A percentile compares a stretch with the other conserved stretches of the same genome.
Conservation (phyloP, 805 yeast genomes). For the Wickerhamiella lipophila region DNA sequence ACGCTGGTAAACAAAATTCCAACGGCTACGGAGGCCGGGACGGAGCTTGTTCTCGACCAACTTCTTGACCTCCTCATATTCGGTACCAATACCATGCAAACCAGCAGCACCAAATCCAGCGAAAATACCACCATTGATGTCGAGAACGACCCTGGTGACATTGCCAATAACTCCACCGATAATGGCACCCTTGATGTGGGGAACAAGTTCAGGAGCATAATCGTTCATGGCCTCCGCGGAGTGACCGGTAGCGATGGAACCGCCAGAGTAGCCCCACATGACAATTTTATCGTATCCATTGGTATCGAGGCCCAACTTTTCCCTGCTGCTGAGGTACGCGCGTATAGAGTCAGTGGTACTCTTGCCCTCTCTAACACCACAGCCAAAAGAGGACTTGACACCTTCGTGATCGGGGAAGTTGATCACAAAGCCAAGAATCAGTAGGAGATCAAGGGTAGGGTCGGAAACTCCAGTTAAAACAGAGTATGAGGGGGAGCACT, state of each 20-base stretch:
- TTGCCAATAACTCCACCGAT: conserved; percentile 13
- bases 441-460: conserved; percentile 4
- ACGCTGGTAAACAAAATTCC: conserved; percentile 14
- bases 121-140: conserved; percentile 16
- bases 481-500: conserved; percentile 24
- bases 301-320: conserved; percentile 15
- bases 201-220: conserved; percentile 22
- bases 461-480: conserved; percentile 14
- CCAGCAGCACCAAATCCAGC: conserved; percentile 23
- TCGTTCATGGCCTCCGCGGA: conserved; percentile 22
- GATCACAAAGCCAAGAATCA: conserved; percentile 14
- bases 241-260: conserved; percentile 18
- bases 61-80: conserved; percentile 17
- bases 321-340: conserved; percentile 17
- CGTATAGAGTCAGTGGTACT: conserved; percentile 23
- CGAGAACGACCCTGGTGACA: conserved; percentile 15
- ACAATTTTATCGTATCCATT: conserved; percentile 11
- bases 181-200: conserved; percentile 11
- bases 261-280: conserved; percentile 18
- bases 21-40: conserved; percentile 14
- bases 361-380: conserved; percentile 23
- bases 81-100: conserved; percentile 19
- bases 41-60: conserved; percentile 12
- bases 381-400: conserved; percentile 22
- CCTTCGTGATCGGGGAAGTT: conserved; percentile 26